Conservation (phyloP, 331 rosid genomes). For the Dryas integrifolia region DNA sequence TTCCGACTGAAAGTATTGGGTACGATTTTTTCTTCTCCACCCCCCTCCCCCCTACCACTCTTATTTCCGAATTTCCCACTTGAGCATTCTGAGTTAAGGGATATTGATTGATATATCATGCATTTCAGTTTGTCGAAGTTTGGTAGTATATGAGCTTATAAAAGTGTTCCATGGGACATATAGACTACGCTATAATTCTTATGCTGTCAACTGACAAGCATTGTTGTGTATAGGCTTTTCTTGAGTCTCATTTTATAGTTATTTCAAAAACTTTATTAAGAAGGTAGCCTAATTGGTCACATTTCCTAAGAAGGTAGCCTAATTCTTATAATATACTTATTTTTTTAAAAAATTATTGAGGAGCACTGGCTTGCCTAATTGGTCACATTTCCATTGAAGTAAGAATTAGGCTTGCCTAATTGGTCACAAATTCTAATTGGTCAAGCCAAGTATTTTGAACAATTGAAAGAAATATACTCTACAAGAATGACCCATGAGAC, state of each 20-base stretch:
- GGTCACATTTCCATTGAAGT: not conserved
- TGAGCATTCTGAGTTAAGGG: not conserved
- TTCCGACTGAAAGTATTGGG: conserved; percentile 75
- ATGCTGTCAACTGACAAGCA: not conserved
- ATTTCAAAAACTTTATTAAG: too few species aligned
- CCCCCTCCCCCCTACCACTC: not conserved
- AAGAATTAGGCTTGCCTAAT: not conserved
- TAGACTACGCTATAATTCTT: not conserved
- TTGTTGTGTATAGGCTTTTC: not conserved
- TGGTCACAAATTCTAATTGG: not conserved
- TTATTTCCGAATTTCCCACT: not conserved
- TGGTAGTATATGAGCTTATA: not conserved
- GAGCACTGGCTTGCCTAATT: not conserved
- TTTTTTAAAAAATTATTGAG: not conserved
- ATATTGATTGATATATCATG: not conserved
- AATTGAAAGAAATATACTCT: not conserved
- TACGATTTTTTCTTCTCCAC: conserved; percentile 24
- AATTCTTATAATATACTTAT: too few species aligned
- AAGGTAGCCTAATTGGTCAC: too few species aligned
- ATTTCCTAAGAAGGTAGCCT: too few species aligned
- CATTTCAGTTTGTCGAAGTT: not conserved
- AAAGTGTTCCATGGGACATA: not conserved
- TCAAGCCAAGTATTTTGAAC: not conserved
- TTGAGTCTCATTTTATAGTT: not conserved
- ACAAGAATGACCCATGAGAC: not conserved